Evolutionary conservation across 257 asterid genomes (phyloP).

Genomic region (Solanum appendiculatum): DNA sequence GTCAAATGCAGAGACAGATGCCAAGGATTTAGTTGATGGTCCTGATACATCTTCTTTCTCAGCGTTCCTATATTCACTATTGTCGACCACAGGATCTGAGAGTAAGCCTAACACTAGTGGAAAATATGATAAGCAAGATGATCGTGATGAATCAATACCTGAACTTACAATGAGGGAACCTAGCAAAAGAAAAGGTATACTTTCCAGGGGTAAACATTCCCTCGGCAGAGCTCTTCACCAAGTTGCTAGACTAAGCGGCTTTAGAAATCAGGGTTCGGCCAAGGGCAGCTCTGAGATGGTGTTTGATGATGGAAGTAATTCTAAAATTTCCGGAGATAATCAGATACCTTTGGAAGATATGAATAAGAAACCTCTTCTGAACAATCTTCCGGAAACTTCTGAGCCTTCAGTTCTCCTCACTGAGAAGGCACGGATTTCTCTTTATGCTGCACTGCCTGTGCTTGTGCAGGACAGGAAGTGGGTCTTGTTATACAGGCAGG

Average conservation of each 20-base stretch:
- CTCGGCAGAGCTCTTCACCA: conserved; percentile 57
- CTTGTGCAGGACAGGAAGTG: conserved; percentile 79
- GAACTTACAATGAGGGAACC: conserved; percentile 46
- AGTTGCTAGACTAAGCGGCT: conserved; percentile 60
- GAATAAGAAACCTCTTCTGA: conserved; percentile 17
- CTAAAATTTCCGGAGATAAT: conserved; percentile 23
- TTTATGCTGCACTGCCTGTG: conserved; percentile 65
- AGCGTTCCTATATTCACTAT: conserved; percentile 70
- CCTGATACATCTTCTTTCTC: conserved; percentile 96
- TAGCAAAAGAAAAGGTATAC: conserved; percentile 50
- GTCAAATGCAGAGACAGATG: conserved; percentile 30
- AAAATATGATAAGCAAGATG: conserved; percentile 18
- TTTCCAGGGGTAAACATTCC: conserved; percentile 69
- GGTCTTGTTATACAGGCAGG: conserved; percentile 78
- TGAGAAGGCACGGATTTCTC: conserved; percentile 51
- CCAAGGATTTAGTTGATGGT: conserved; percentile 48
- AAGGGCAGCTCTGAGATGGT: conserved; percentile 41
- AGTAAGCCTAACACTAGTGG: conserved; percentile 16
- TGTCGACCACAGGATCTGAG: conserved; percentile 57
- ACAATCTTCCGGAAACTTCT: conserved; percentile 61
- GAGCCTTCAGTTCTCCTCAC: conserved; percentile 87
- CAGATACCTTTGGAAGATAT: conserved; percentile 39
- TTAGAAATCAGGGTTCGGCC: conserved; percentile 36
- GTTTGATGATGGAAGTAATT: conserved; percentile 23
- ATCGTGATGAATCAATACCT: conserved; percentile 25